Evolutionary conservation across 768 basidiomycete genomes (phyloP).

Genomic region (Lactarius quietus): DNA sequence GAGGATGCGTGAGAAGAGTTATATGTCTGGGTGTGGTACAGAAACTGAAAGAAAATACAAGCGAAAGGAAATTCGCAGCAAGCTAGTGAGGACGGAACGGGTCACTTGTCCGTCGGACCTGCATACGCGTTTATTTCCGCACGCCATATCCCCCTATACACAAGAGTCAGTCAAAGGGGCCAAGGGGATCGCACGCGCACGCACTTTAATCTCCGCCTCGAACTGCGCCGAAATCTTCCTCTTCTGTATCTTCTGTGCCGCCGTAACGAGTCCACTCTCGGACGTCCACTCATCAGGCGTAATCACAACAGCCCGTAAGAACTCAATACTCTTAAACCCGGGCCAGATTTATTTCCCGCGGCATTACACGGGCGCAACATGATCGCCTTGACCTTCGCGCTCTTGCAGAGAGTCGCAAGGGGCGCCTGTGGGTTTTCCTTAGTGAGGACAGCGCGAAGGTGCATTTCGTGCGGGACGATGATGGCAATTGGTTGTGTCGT

Average conservation of each 20-base stretch:
- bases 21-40: too few species aligned
- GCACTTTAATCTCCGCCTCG: constrained; percentile 57
- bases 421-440: constrained; percentile 40
- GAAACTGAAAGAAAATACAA: too few species aligned
- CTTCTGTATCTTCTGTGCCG: constrained; percentile 91
- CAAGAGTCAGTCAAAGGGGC: not conserved
- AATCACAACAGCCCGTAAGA: constrained; percentile 71
- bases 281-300: constrained; percentile 90
- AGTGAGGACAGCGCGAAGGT: constrained; percentile 60
- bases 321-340: constrained; percentile 78
- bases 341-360: constrained; percentile 84
- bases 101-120: too few species aligned
- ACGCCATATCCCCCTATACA: not conserved
- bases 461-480: constrained; percentile 74
- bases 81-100: too few species aligned
- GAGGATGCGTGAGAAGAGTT: too few species aligned
- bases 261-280: constrained; percentile 82
- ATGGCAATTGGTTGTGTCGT: constrained; percentile 84
- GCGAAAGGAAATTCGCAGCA: too few species aligned
- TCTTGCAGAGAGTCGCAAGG: constrained; percentile 53
- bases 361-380: constrained; percentile 75
- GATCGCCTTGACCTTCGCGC: constrained; percentile 51
- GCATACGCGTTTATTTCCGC: constrained; percentile 1
- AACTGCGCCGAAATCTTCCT: constrained; percentile 65
- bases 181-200: too few species aligned